Evolutionary conservation across 169 alveolate species (phyloP).

Genomic region (Eimeria sp.): DNA sequence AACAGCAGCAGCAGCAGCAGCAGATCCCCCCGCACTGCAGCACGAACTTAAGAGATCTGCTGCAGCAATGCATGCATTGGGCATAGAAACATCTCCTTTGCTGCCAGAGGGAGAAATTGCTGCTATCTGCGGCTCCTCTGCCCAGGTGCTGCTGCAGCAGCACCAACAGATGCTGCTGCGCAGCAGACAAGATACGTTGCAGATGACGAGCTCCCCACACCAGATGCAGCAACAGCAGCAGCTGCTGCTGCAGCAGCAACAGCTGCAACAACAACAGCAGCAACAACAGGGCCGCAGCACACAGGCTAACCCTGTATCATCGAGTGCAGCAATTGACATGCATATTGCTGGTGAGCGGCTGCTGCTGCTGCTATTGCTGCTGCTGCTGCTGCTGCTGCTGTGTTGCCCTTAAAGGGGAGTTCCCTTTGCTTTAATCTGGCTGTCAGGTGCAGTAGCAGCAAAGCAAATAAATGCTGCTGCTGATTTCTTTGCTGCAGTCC

Average conservation of each 20-base stretch:
- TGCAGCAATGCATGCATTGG: not conserved
- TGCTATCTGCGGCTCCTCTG: conserved; percentile 8
- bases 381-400: conserved; percentile 26
- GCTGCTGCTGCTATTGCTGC: conserved; percentile 8
- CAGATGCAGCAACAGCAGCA: too few species aligned
- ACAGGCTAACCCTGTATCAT: not conserved
- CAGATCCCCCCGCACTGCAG: not conserved
- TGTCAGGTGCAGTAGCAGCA: not conserved
- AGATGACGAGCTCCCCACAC: not conserved
- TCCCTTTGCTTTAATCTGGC: too few species aligned
- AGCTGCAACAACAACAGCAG: not conserved
- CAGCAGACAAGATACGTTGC: not conserved
- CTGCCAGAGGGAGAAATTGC: not conserved
- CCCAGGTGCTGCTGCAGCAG: conserved; percentile 53
- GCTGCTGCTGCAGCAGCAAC: too few species aligned
- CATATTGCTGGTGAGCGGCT: conserved; percentile 40
- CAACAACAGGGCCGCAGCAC: not conserved
- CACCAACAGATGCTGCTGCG: not conserved
- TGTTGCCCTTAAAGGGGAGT: not conserved
- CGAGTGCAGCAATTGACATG: not conserved
- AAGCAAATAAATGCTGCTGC: too few species aligned
- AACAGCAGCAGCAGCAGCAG: too few species aligned
- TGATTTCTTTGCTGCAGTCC: too few species aligned
- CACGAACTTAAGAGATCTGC: not conserved
- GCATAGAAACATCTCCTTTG: conserved; percentile 1